Evolutionary conservation across 371 early-diverging fungal genomes (phyloP).

Genomic region (Mortierella sp.): DNA sequence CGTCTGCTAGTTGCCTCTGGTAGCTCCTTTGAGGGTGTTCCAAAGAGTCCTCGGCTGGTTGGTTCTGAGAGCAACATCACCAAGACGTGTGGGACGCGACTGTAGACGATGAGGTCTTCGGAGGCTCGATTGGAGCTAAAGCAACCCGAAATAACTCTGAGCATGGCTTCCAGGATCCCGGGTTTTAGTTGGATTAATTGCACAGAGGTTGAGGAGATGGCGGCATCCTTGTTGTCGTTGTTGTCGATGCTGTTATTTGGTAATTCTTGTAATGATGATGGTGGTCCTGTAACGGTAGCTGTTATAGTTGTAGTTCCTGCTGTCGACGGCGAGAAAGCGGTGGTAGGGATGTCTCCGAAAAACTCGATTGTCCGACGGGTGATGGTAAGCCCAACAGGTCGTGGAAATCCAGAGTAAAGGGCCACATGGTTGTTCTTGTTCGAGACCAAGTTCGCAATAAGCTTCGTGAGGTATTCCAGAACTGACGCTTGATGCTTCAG

Average conservation of each 20-base stretch:
- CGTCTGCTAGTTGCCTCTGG: constrained; percentile 16
- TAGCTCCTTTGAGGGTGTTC: background rate
- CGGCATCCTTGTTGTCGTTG: background rate
- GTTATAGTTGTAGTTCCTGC: background rate
- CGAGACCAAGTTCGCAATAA: constrained; percentile 32
- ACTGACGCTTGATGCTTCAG: constrained; percentile 20
- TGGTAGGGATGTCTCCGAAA: constrained; percentile 28
- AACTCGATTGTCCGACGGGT: constrained; percentile 52
- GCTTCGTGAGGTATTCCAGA: constrained; percentile 37
- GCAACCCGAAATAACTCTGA: constrained; percentile 17
- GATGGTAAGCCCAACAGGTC: constrained; percentile 27
- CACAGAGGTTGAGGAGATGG: constrained; percentile 18
- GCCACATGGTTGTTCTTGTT: constrained; percentile 16
- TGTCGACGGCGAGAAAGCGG: background rate
- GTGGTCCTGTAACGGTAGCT: background rate
- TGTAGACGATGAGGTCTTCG: constrained; percentile 8
- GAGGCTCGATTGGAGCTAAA: constrained; percentile 17
- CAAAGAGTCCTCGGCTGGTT: constrained; percentile 15
- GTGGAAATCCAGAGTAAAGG: constrained; percentile 17
- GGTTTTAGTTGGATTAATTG: constrained; percentile 23
- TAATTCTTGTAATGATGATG: background rate
- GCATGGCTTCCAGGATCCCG: constrained; percentile 49
- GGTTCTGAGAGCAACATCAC: constrained; percentile 27
- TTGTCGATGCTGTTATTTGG: background rate
- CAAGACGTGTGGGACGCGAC: constrained; percentile 18